These are phyloP conservation scores for Tolypocladium guangdongense DNA, from an alignment of 2,329 filamentous ascomycete genomes.

Conservation along the genomic window DNA sequence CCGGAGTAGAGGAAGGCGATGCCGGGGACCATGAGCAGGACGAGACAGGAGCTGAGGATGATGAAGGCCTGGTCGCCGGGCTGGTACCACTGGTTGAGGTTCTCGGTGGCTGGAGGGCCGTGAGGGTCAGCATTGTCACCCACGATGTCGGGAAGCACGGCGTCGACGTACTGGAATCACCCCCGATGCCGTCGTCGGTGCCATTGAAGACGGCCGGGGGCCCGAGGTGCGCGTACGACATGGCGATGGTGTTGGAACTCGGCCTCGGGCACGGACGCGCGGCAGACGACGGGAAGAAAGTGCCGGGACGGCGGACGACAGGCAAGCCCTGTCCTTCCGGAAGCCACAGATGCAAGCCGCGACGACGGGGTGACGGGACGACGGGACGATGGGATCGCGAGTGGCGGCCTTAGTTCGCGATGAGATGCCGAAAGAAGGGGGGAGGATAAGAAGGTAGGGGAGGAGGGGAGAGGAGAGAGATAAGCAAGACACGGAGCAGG, in stretches of 20 bases:
- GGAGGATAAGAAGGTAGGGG: background rate
- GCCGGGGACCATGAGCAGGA: conserved; percentile 91
- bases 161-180: conserved; percentile 59
- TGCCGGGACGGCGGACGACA: background rate
- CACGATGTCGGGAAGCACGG: background rate
- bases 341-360: background rate
- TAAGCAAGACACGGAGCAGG: background rate
- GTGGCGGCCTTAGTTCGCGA: background rate
- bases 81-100: conserved; percentile 93
- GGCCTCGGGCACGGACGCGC: conserved; percentile 1
- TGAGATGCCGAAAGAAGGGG: background rate
- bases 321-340: background rate
- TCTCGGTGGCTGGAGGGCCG: conserved; percentile 53
- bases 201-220: conserved; percentile 51
- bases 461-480: background rate
- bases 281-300: background rate
- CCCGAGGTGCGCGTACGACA: conserved; percentile 51
- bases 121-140: background rate
- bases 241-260: conserved; percentile 14
- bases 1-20: conserved; percentile 97
- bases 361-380: background rate
- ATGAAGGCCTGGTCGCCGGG: conserved; percentile 92
- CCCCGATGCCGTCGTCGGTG: conserved; percentile 53
- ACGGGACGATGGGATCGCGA: background rate
- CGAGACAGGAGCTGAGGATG: conserved; percentile 80